Conservation (phyloP, 2,329 filamentous ascomycete genomes). For the Cytospora piceae region DNA sequence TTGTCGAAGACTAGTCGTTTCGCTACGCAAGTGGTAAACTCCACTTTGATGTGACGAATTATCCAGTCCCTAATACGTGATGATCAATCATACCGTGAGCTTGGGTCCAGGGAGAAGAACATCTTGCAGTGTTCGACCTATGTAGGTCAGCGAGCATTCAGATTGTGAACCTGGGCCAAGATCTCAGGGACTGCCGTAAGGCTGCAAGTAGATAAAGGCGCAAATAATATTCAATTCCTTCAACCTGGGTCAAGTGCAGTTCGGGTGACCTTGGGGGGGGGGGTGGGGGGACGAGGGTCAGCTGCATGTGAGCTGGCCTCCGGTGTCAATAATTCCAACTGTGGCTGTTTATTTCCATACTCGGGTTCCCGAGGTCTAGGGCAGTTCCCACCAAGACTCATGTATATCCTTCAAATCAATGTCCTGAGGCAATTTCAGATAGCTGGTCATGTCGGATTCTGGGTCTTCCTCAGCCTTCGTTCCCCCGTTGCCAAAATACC, state of each 20-base stretch:
- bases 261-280: not conserved
- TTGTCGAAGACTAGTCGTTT: not conserved
- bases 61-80: conserved; percentile 8
- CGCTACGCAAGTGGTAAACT: conserved; percentile 1
- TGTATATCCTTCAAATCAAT: conserved; percentile 66
- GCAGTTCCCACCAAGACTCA: conserved; percentile 67
- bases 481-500: conserved; percentile 70
- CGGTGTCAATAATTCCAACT: too few relatives aligned
- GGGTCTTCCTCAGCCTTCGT: conserved; percentile 61
- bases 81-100: not conserved
- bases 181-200: not conserved
- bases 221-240: not conserved
- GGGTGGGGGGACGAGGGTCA: too few relatives aligned
- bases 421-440: conserved; percentile 59
- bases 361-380: conserved; percentile 31
- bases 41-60: conserved; percentile 17
- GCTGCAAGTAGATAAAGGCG: not conserved
- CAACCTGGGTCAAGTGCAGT: not conserved
- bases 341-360: not conserved
- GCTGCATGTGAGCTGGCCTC: not conserved
- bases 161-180: not conserved
- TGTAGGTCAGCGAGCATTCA: not conserved
- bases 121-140: not conserved
- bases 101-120: not conserved
- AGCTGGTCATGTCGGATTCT: conserved; percentile 64